Conservation (phyloP, 345 rosid species). For the Arabidopsis suecica region DNA sequence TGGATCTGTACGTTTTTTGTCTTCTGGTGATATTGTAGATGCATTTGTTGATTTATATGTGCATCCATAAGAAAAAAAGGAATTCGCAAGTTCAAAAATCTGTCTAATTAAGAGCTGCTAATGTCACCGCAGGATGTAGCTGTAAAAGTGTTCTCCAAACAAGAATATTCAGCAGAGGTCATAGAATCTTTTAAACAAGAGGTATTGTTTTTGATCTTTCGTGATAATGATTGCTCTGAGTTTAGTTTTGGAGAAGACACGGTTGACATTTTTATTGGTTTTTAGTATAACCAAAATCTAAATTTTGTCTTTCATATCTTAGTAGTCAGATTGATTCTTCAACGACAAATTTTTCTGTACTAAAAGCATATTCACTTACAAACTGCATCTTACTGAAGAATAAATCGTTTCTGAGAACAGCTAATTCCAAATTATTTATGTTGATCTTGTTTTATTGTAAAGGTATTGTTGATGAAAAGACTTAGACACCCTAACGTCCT, state of each 20-base stretch:
- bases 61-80: background rate
- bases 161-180: conserved; percentile 90
- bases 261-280: conserved; percentile 6
- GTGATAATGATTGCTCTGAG: conserved; percentile 5
- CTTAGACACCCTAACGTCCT: conserved; percentile 94
- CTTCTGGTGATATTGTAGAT: conserved; percentile 40
- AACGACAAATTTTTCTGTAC: background rate
- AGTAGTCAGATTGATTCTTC: conserved; percentile 18
- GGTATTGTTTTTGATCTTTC: conserved; percentile 52
- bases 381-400: conserved; percentile 17
- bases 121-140: conserved; percentile 88
- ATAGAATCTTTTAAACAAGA: conserved; percentile 84
- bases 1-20: conserved; percentile 91
- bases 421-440: conserved; percentile 6
- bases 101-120: conserved; percentile 32
- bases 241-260: conserved; percentile 3
- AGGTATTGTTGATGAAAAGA: conserved; percentile 95
- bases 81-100: conserved; percentile 8
- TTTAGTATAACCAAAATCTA: conserved; percentile 13
- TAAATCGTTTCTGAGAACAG: conserved; percentile 9
- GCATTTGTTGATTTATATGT: conserved; percentile 40
- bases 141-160: conserved; percentile 91
- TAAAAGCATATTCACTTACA: conserved; percentile 18
- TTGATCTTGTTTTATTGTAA: conserved; percentile 34
- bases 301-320: conserved; percentile 4